Evolutionary conservation across 805 yeast genomes (phyloP).

Genomic region (Sugiyamaella qingdaonensis): DNA sequence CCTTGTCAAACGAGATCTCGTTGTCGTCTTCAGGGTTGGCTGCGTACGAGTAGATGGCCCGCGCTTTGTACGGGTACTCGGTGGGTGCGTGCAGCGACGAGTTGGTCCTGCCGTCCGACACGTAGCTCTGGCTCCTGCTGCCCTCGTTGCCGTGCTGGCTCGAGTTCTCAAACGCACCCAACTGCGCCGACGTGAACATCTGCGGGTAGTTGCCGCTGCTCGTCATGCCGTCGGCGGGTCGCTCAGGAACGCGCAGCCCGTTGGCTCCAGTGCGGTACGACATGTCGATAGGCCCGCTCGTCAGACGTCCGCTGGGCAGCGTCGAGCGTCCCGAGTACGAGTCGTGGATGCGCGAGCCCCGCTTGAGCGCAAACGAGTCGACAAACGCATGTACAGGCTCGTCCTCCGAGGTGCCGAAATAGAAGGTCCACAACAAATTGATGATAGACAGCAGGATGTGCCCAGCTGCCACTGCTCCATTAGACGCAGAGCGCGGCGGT

Average conservation of each 20-base stretch:
- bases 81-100: slow-evolving; percentile 27
- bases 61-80: slow-evolving; percentile 77
- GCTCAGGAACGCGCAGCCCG: background rate
- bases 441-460: slow-evolving; percentile 76
- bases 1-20: slow-evolving; percentile 85
- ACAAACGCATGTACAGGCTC: slow-evolving; percentile 82
- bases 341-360: slow-evolving; percentile 3
- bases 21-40: slow-evolving; percentile 92
- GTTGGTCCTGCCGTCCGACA: slow-evolving; percentile 9
- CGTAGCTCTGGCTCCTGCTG: slow-evolving; percentile 10
- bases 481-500: slow-evolving; percentile 39
- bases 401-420: slow-evolving; percentile 85
- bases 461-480: slow-evolving; percentile 90
- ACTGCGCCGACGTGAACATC: slow-evolving; percentile 36
- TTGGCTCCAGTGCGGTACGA: slow-evolving; percentile 11
- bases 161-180: slow-evolving; percentile 38
- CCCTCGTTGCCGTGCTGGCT: slow-evolving; percentile 21
- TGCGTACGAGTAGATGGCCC: slow-evolving; percentile 78
- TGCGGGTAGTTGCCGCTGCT: slow-evolving; percentile 19
- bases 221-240: slow-evolving; percentile 3
- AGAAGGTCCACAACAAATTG: slow-evolving; percentile 52
- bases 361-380: slow-evolving; percentile 67
- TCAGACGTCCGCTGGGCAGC: slow-evolving; percentile 7
- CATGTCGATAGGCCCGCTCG: slow-evolving; percentile 19
- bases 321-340: slow-evolving; percentile 3